Evolutionary conservation across 768 basidiomycete species (phyloP).

Genomic region (Naganishia vishniacii): DNA sequence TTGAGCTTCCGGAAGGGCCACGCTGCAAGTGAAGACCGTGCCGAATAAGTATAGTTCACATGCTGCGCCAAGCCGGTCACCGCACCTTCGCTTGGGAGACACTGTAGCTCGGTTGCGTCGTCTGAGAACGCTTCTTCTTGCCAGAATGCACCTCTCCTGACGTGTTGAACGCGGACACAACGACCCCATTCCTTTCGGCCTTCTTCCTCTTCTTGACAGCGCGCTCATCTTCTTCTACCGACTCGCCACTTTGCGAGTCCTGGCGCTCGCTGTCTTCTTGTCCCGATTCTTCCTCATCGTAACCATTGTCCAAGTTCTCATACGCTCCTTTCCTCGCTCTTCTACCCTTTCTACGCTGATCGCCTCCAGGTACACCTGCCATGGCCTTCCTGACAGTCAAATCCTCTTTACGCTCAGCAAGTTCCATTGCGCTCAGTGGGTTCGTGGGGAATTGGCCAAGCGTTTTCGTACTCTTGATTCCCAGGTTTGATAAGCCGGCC

Average conservation of each 20-base stretch:
- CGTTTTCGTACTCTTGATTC: conserved; percentile 38
- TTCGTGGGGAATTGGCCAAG: conserved; percentile 42
- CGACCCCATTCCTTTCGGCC: conserved; percentile 35
- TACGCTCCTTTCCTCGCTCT: conserved; percentile 25
- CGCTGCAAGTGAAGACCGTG: background rate
- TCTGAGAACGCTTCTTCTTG: background rate
- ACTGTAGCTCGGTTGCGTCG: background rate
- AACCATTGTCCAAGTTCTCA: conserved; percentile 28
- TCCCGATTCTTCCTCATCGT: conserved; percentile 31
- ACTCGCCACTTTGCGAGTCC: conserved; percentile 31
- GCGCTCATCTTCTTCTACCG: conserved; percentile 20
- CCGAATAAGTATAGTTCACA: too few species aligned
- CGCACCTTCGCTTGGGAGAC: conserved; percentile 2
- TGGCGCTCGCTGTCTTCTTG: conserved; percentile 42
- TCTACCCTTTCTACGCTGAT: conserved; percentile 21
- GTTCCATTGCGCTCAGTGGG: conserved; percentile 41
- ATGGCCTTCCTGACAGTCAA: conserved; percentile 43
- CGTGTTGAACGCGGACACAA: conserved; percentile 29
- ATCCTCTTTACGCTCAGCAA: conserved; percentile 39
- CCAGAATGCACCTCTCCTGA: conserved; percentile 1
- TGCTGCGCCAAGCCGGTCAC: too few species aligned
- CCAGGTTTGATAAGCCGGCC: conserved; percentile 2
- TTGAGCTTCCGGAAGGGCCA: conserved; percentile 1
- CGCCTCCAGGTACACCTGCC: conserved; percentile 22
- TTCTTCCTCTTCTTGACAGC: conserved; percentile 31